These are phyloP conservation scores for Candida quercuum DNA, from an alignment of 805 yeast species.

Conservation along the genomic window DNA sequence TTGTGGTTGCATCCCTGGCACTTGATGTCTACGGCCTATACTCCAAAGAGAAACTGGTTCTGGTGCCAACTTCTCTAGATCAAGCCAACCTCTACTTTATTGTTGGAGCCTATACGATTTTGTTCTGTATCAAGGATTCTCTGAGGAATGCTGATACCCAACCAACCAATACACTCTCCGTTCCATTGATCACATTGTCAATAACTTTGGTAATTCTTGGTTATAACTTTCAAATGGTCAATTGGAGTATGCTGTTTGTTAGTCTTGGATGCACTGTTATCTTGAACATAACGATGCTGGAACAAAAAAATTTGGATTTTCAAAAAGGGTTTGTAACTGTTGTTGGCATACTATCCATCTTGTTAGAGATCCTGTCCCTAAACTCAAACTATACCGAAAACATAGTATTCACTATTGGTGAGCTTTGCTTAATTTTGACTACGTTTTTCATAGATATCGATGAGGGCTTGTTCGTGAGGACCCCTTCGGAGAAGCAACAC, in stretches of 20 bases:
- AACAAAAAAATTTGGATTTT: slow-evolving; percentile 5
- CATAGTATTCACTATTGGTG: slow-evolving; percentile 8
- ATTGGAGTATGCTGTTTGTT: slow-evolving; percentile 22
- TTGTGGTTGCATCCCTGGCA: slow-evolving; percentile 4
- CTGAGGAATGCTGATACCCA: slow-evolving; percentile 13
- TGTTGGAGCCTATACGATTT: slow-evolving; percentile 3
- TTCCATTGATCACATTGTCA: slow-evolving; percentile 1
- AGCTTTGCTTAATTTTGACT: slow-evolving; percentile 8
- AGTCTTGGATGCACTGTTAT: slow-evolving; percentile 22
- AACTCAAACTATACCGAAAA: slow-evolving; percentile 14
- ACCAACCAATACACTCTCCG: background rate
- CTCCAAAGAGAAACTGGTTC: background rate
- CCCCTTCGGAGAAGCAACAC: background rate
- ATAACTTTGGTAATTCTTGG: slow-evolving; percentile 3
- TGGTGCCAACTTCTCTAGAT: slow-evolving; percentile 2
- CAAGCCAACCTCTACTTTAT: slow-evolving; percentile 5
- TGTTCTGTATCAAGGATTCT: slow-evolving; percentile 5
- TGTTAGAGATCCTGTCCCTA: slow-evolving; percentile 30
- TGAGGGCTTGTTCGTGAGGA: slow-evolving; percentile 5
- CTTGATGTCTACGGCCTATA: slow-evolving; percentile 12
- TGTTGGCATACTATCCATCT: slow-evolving; percentile 27
- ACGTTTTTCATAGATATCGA: slow-evolving; percentile 14
- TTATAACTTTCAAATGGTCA: slow-evolving; percentile 4
- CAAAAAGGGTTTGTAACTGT: slow-evolving; percentile 16
- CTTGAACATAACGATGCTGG: slow-evolving; percentile 14